Conservation (phyloP, 805 yeast genomes). For the Metschnikowia henanensis region DNA sequence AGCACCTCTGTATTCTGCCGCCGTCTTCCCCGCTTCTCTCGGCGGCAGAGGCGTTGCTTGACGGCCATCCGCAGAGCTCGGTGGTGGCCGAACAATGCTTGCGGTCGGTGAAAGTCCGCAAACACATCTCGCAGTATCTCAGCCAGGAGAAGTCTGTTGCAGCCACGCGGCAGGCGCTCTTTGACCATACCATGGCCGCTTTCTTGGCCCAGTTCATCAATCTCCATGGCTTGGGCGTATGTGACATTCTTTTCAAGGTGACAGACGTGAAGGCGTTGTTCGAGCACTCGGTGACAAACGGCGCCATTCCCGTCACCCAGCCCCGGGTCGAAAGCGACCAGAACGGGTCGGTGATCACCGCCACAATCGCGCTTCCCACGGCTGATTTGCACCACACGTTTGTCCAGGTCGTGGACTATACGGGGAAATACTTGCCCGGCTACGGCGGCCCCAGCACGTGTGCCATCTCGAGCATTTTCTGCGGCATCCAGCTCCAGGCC, state of each 20-base stretch:
- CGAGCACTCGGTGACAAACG: slow-evolving; percentile 47
- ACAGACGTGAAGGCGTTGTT: slow-evolving; percentile 47
- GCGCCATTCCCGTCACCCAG: slow-evolving; percentile 44
- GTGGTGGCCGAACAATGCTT: slow-evolving; percentile 4
- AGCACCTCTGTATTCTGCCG: slow-evolving; percentile 1
- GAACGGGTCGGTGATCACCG: slow-evolving; percentile 51
- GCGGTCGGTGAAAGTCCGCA: slow-evolving; percentile 2
- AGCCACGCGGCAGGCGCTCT: slow-evolving; percentile 2
- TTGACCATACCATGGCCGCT: slow-evolving; percentile 11
- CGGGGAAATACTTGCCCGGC: slow-evolving; percentile 54
- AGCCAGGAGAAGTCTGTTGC: neutral
- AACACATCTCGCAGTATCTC: neutral
- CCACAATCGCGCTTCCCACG: slow-evolving; percentile 41
- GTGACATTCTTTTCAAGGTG: slow-evolving; percentile 71
- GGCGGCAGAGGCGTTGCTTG: slow-evolving; percentile 6
- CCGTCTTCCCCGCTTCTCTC: slow-evolving; percentile 5
- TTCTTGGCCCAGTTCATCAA: slow-evolving; percentile 27
- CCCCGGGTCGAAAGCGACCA: slow-evolving; percentile 39
- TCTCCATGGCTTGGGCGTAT: slow-evolving; percentile 78
- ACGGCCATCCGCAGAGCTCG: slow-evolving; percentile 2
- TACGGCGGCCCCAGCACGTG: slow-evolving; percentile 22
- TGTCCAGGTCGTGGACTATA: slow-evolving; percentile 46
- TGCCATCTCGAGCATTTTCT: slow-evolving; percentile 20
- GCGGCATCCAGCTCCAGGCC: slow-evolving; percentile 35
- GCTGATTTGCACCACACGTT: slow-evolving; percentile 75